Conservation (phyloP, 306 rosid genomes). For the Vigna radiata region DNA sequence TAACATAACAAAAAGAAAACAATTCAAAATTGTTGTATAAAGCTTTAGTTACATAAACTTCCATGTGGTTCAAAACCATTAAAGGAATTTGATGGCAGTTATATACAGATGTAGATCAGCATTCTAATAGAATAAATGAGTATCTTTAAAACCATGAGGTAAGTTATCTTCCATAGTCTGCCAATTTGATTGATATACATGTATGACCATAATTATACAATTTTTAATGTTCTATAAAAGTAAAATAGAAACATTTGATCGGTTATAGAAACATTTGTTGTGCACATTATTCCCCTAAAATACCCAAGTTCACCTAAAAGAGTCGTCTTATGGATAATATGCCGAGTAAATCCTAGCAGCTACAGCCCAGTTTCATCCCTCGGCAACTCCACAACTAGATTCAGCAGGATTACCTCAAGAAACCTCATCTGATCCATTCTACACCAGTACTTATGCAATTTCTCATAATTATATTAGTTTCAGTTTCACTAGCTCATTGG, state of each 20-base stretch:
- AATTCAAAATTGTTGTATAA: neutral
- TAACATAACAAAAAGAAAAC: neutral
- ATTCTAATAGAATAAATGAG: slow-evolving; percentile 21
- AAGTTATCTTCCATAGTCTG: neutral
- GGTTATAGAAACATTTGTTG: neutral
- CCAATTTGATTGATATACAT: neutral
- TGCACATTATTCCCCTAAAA: neutral
- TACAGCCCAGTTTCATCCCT: neutral
- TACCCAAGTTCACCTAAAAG: neutral
- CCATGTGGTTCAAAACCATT: neutral
- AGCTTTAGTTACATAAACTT: slow-evolving; percentile 15
- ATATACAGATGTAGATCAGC: neutral
- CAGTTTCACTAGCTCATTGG: too few species aligned
- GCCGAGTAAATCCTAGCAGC: neutral
- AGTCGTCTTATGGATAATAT: neutral
- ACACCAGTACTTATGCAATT: neutral
- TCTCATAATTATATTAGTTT: too few species aligned
- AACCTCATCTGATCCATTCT: neutral
- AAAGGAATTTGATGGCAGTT: neutral
- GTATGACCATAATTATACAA: neutral
- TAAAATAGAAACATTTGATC: neutral
- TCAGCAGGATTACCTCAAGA: neutral
- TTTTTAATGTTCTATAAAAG: neutral
- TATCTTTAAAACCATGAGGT: neutral
- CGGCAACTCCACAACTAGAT: neutral